Evolutionary conservation across 2,329 filamentous ascomycete genomes (phyloP).

Genomic region (Xylariaceae sp.): DNA sequence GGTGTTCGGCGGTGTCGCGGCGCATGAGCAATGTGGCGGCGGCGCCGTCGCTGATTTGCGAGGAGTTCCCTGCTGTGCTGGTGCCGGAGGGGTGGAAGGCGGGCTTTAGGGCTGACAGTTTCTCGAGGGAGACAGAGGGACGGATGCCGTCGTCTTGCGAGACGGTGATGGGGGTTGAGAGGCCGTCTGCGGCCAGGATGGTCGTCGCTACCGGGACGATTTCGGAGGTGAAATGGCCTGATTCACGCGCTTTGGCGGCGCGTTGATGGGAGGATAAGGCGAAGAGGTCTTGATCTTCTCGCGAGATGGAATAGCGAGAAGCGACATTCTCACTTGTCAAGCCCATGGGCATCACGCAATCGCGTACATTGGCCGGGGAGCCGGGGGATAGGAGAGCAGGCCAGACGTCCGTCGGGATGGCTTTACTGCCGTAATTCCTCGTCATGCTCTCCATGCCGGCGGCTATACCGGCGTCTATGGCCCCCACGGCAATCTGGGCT

Average conservation of each 20-base stretch:
- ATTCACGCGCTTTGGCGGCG: conserved; percentile 62
- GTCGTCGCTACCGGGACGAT: conserved; percentile 74
- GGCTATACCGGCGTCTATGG: conserved; percentile 68
- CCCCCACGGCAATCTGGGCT: conserved; percentile 67
- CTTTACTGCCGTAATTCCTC: conserved; percentile 74
- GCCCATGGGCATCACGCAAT: conserved; percentile 94
- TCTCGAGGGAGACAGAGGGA: conserved; percentile 56
- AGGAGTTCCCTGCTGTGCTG: conserved; percentile 80
- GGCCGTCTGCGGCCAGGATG: conserved; percentile 58
- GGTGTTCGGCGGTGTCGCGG: conserved; percentile 66
- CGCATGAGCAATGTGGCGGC: conserved; percentile 80
- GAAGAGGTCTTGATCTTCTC: conserved; percentile 72
- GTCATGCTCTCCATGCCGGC: conserved; percentile 98
- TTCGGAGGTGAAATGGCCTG: conserved; percentile 68
- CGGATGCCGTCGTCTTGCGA: conserved; percentile 79
- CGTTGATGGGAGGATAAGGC: conserved; percentile 68
- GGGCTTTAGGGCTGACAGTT: conserved; percentile 71
- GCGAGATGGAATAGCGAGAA: conserved; percentile 61
- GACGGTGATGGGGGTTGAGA: conserved; percentile 53
- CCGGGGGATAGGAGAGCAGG: conserved; percentile 59
- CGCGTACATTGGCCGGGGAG: conserved; percentile 57
- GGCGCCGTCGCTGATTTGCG: conserved; percentile 83
- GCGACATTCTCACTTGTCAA: conserved; percentile 87
- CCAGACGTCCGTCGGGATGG: conserved; percentile 82
- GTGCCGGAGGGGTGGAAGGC: conserved; percentile 71